These are phyloP conservation scores for Cymbopogon flexuosus DNA, from an alignment of 202 grass and related monocot species.

Conservation along the genomic window DNA sequence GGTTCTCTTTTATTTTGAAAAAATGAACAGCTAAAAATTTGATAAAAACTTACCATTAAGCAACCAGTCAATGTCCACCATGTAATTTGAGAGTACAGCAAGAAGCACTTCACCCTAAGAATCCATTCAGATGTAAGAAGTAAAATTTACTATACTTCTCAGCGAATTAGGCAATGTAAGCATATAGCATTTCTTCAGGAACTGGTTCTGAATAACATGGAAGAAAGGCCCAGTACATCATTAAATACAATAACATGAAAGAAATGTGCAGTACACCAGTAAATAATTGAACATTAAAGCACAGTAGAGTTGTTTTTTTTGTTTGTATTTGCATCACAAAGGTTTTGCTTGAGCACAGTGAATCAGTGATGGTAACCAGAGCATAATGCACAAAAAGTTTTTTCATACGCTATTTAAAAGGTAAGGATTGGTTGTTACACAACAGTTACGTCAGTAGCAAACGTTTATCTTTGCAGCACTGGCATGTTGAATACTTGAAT, in stretches of 20 bases:
- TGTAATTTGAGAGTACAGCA: conserved; percentile 93
- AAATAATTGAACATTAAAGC: neutral
- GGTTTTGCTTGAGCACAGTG: neutral
- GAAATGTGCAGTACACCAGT: neutral
- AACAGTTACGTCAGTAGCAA: neutral
- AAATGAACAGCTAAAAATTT: neutral
- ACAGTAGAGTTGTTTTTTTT: neutral
- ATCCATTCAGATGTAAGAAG: conserved; percentile 38
- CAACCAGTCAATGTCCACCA: conserved; percentile 97
- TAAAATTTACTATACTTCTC: conserved; percentile 30
- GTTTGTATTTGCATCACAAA: neutral
- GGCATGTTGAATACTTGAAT: neutral
- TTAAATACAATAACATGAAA: neutral
- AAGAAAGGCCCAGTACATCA: neutral
- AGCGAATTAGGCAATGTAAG: neutral
- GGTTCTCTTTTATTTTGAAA: neutral
- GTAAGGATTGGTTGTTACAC: neutral
- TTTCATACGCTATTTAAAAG: neutral
- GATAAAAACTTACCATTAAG: conserved; percentile 52
- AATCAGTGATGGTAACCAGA: neutral
- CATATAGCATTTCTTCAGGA: neutral
- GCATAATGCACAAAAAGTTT: neutral
- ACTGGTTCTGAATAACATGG: neutral
- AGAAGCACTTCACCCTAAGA: conserved; percentile 69
- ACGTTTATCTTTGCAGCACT: neutral